These are phyloP conservation scores for Phalaenopsis equestris DNA, from an alignment of 106 monocot genomes.

Conservation along the genomic window DNA sequence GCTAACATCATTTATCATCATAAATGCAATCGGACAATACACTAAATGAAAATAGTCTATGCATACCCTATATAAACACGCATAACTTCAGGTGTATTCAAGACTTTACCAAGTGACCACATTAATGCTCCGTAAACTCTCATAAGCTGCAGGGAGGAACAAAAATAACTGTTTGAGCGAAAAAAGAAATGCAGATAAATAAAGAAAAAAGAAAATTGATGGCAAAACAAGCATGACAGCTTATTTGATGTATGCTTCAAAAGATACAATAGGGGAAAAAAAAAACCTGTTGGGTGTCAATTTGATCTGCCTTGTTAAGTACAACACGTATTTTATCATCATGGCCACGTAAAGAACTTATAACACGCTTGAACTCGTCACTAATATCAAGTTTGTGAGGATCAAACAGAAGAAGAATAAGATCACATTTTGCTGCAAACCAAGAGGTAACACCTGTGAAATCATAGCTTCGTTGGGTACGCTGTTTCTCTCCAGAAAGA, in stretches of 20 bases:
- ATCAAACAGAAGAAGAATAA: constrained; percentile 94
- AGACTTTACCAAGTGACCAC: constrained; percentile 98
- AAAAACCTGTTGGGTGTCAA: constrained; percentile 81
- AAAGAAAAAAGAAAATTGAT: not conserved
- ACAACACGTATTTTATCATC: constrained; percentile 99
- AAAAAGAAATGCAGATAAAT: not conserved
- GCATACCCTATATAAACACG: constrained; percentile 93
- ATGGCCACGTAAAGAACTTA: constrained; percentile 81
- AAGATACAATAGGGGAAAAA: not conserved
- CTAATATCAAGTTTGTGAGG: constrained; percentile 98
- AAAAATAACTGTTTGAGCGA: not conserved
- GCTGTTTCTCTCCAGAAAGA: constrained; percentile 93
- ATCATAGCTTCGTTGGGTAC: constrained; percentile 93
- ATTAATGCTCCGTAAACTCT: constrained; percentile 96
- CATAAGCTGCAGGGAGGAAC: constrained; percentile 55
- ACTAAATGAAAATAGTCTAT: not conserved
- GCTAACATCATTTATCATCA: not conserved
- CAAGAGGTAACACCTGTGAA: constrained; percentile 97
- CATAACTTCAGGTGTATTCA: constrained; percentile 93
- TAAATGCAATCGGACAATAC: not conserved
- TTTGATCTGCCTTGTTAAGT: constrained; percentile 91
- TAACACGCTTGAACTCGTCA: constrained; percentile 96
- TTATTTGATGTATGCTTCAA: not conserved
- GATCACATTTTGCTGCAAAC: constrained; percentile 98
- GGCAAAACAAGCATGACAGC: not conserved